phyloP scores from a whole-genome alignment of 1,139 yeast genomes.

The Yamadazyma pseudoaaseri region DNA sequence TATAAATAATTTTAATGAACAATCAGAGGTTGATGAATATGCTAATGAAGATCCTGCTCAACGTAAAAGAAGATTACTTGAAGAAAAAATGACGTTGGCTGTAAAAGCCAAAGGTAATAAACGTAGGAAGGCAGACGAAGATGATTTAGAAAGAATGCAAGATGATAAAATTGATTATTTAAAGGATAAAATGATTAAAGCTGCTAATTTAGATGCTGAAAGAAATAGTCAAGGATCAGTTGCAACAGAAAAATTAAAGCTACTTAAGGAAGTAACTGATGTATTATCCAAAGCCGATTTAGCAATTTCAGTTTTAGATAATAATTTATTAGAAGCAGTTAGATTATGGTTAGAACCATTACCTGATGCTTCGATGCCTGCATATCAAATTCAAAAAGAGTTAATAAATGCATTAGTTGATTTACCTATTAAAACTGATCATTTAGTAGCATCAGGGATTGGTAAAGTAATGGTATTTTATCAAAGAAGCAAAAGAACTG shows the following conservation, averaged over 20 bases:
- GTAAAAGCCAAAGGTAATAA: slow-evolving; percentile 62
- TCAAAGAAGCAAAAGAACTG: slow-evolving; percentile 88
- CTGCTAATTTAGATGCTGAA: slow-evolving; percentile 89
- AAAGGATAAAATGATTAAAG: slow-evolving; percentile 88
- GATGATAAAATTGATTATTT: slow-evolving; percentile 84
- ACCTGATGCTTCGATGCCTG: slow-evolving; percentile 97
- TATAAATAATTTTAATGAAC: slow-evolving; percentile 7
- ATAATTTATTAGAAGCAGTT: slow-evolving; percentile 88
- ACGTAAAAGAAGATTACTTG: slow-evolving; percentile 72
- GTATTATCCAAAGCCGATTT: slow-evolving; percentile 79
- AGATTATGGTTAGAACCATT: slow-evolving; percentile 97
- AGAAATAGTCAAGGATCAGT: slow-evolving; percentile 72
- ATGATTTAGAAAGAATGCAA: slow-evolving; percentile 90
- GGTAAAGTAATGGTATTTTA: slow-evolving; percentile 95
- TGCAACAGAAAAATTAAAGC: slow-evolving; percentile 82
- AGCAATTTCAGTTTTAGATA: slow-evolving; percentile 91
- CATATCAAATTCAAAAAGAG: slow-evolving; percentile 91
- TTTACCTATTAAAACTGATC: slow-evolving; percentile 93
- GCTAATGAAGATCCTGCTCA: slow-evolving; percentile 45
- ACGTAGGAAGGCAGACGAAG: slow-evolving; percentile 73
- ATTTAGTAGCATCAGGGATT: slow-evolving; percentile 88
- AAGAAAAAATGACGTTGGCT: slow-evolving; percentile 77
- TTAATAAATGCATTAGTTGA: slow-evolving; percentile 70
- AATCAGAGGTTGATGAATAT: slow-evolving; percentile 14
- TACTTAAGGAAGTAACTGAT: slow-evolving; percentile 75